Percentiles rank a stretch among this genome's conserved stretches.
Conservation (phyloP, 805 yeast genomes). For the Kuraishia piskuri region DNA sequence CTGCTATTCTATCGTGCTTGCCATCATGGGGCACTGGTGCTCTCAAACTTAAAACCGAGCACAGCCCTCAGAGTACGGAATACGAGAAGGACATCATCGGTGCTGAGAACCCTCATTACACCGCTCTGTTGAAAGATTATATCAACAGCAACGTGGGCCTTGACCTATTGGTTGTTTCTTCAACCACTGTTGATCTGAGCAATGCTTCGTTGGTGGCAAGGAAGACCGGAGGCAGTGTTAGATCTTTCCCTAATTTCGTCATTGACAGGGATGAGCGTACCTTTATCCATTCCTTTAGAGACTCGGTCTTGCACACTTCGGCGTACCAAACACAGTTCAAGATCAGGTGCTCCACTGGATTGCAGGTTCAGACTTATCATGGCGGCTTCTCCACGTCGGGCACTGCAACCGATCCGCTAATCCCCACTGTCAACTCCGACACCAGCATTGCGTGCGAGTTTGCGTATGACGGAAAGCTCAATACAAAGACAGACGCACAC, state of each 20-base stretch:
- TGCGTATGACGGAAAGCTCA: conserved; percentile 66
- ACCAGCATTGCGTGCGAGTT: conserved; percentile 66
- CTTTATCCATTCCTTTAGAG: conserved; percentile 51
- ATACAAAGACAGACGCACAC: conserved; percentile 68
- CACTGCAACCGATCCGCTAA: conserved; percentile 48
- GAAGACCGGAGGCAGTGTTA: conserved; percentile 64
- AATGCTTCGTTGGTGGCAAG: conserved; percentile 58
- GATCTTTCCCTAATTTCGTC: conserved; percentile 59
- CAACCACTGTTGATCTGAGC: conserved; percentile 60
- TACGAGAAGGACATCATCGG: conserved; percentile 39
- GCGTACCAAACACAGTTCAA: conserved; percentile 83
- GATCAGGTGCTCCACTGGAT: conserved; percentile 80
- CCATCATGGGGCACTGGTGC: conserved; percentile 83
- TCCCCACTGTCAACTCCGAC: conserved; percentile 58
- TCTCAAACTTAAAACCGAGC: conserved; percentile 33
- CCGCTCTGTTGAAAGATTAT: conserved; percentile 47
- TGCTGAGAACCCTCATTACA: conserved; percentile 56
- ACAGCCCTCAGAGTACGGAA: conserved; percentile 28
- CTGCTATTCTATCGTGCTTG: conserved; percentile 53
- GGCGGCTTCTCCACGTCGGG: conserved; percentile 41
- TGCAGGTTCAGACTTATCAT: conserved; percentile 71
- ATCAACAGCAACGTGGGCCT: conserved; percentile 57
- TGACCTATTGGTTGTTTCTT: conserved; percentile 66
- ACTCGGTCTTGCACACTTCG: conserved; percentile 36
- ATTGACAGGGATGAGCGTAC: conserved; percentile 62